Base-by-base conservation (phyloP, 371 early-diverging fungal species). In the Apophysomyces sp. region DNA sequence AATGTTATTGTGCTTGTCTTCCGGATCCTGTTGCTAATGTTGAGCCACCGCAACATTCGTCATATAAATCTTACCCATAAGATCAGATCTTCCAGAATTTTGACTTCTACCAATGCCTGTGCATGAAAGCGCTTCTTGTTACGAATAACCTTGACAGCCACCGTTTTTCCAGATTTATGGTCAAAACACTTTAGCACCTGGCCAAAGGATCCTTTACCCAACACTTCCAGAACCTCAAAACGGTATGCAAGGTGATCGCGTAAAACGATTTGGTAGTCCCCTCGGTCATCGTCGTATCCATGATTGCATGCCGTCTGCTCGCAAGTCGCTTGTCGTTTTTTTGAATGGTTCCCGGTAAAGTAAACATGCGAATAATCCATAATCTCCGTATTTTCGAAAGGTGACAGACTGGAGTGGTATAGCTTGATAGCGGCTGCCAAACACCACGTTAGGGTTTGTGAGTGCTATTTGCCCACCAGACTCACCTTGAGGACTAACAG, bases 201-300 rank as follows among this genome's bases (percentile, higher is more conserved):
- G 1, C 97, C 96, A 74, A 95, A 97, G 2, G 92, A 92, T 2
- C 97, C 97, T 68, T 91, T 93, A 36, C 97, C 97, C 61, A 97
- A 76, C 13, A 87, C 62, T 15, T 85, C 85, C 18, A 93, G 63
- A 8, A 94, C 83, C 74, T 94, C 94, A 75, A 93, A 94, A 6
- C 94, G 84, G 67, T 92, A 94, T 31, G 78, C 78, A 30, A 94
- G 70, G 68, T 94, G 94, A 69, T 94, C 94, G 52, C 89, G 83
- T 26, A 76, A 61, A 11, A 86, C 86, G 36, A 94, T 77, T 18
- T 87, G 77, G 56, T 92, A 92, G 62, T 94, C 94, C 9, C 94
- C 94, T 0, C 91, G 86, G 26, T 91, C 82, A 72, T 94, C 94
- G 66, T 94, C 94, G 37, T 86, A 97, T 11, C 94, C 92, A 74